Evolutionary conservation across 2,329 filamentous ascomycete species (phyloP), one percentile per base, ranked within the genome.

Genomic region (Ophiostoma sp.): DNA sequence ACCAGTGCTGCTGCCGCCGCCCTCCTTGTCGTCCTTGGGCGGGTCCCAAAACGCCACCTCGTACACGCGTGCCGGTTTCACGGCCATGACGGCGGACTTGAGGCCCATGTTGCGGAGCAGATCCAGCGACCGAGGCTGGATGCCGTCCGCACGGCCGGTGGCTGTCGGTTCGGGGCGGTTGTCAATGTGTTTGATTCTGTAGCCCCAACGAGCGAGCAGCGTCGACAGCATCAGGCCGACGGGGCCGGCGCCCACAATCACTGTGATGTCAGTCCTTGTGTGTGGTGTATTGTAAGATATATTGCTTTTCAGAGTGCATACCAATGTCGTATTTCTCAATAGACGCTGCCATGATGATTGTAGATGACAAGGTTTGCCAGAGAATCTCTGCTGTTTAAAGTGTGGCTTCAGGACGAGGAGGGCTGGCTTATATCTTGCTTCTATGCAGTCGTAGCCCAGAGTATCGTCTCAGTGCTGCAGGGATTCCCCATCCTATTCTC

Each of bases 151-250:
- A 73, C 93, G 91, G 69, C 93, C 93, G 27, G 93, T 96, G 2
- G 87, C 77, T 15, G 93, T 97, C 20, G 93, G 93, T 76, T 94
- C 91, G 1, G 92, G 84, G 71, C 93, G 86, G 80, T 96, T 96
- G 81, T 97, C 94, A 77, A 97, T 93, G 80, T 97, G 93, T 83
- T 94, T 96, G 79, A 97, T 92, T 79, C 88, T 93, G 84, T 97
- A 97, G 27, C 94, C 94, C 92, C 93, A 97, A 82, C 93, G 86
- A 72, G 92, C 91, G 72, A 97, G 86, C 77, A 91, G 94, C 39
- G 93, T 93, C 10, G 93, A 95, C 33, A 97, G 85, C 81, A 96
- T 89, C 71, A 97, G 86, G 70, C 94, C 94, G 57, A 94, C 93
- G 4, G 94, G 94, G 20, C 94, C 94, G 70, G 94, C 94, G 73